These are phyloP conservation scores for Tarenaya hassleriana DNA, from an alignment of 345 rosid species.

Conservation along the genomic window DNA sequence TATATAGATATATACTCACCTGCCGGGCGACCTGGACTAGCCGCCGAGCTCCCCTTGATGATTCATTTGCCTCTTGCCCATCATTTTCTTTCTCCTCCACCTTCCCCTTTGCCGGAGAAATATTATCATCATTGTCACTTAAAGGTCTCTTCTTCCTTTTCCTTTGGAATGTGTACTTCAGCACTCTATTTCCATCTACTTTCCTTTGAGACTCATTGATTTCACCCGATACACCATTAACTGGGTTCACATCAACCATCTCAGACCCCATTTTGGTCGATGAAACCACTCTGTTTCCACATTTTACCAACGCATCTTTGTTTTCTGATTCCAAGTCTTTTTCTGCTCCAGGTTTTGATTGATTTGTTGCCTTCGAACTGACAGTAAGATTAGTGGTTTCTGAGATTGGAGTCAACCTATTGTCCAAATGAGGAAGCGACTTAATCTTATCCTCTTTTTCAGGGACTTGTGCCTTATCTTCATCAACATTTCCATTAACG, in stretches of 20 bases:
- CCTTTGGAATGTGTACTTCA: constrained; percentile 60
- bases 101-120: constrained; percentile 29
- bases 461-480: constrained; percentile 21
- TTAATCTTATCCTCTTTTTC: constrained; percentile 32
- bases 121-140: constrained; percentile 16
- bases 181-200: constrained; percentile 25
- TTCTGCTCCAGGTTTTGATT: constrained; percentile 9
- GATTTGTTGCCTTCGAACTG: constrained; percentile 20
- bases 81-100: constrained; percentile 22
- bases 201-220: constrained; percentile 23
- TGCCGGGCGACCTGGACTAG: constrained; percentile 48
- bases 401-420: constrained; percentile 27
- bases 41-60: constrained; percentile 32
- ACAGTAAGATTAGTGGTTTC: constrained; percentile 22
- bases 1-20: constrained; percentile 28
- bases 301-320: constrained; percentile 10
- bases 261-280: constrained; percentile 23
- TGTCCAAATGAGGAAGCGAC: constrained; percentile 29
- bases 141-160: constrained; percentile 51
- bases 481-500: constrained; percentile 23
- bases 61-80: constrained; percentile 21
- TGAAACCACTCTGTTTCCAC: constrained; percentile 14
- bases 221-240: constrained; percentile 24
- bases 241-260: constrained; percentile 18
- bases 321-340: background rate